Base-by-base conservation (phyloP, 164 flowering plant genomes). In the Magnolia sinica region DNA sequence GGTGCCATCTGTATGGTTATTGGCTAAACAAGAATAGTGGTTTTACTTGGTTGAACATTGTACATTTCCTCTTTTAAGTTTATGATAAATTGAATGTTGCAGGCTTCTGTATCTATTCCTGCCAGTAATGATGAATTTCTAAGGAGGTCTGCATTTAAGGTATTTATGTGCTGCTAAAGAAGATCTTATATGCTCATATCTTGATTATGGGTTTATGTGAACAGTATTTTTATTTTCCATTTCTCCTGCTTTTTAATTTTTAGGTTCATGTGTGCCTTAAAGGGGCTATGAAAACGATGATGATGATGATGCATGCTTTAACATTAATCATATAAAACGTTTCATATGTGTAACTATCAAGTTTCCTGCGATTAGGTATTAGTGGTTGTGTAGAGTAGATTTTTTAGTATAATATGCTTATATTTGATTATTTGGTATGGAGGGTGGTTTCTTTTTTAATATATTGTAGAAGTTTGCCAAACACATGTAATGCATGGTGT, bases 41-140 rank as follows among this genome's bases (percentile, higher is more conserved):
- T 18, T 68, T 68, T 16, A 16, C 71, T 31, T 29, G 16, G 13
- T 55, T 11, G 13, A 10, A 19, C n/a, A 29, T 29, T 29, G n/a
- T 16, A 14, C 31, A 16, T 16, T 23, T 22, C 71, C 50, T 65
- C 68, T 20, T 20, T 65, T 68, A 8, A 31, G 18, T 68, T 1
- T 20, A 61, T 37, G 11, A 58, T 5, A n/a, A 45, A 51, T 27
- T 58, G 10, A 52, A 76, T 73, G 24, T 81, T 82, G 84, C 86
- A 91, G 94, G 88, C 81, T 77, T 73, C 88, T 63, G 72, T 83
- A 0, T 70, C 86, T 61, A 87, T 84, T 81, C 85, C 89, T 1
- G 73, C 81, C 76, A 87, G 85, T 19, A 79, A 78, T 58, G 87
- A 91, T 82, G 70, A 61, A 13, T 75, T 85, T 29, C 50, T 80